Percentiles rank a stretch among this genome's conserved stretches.
These are phyloP conservation scores for Aurinia saxatilis DNA, from an alignment of 345 rosid species.

Conservation along the genomic window DNA sequence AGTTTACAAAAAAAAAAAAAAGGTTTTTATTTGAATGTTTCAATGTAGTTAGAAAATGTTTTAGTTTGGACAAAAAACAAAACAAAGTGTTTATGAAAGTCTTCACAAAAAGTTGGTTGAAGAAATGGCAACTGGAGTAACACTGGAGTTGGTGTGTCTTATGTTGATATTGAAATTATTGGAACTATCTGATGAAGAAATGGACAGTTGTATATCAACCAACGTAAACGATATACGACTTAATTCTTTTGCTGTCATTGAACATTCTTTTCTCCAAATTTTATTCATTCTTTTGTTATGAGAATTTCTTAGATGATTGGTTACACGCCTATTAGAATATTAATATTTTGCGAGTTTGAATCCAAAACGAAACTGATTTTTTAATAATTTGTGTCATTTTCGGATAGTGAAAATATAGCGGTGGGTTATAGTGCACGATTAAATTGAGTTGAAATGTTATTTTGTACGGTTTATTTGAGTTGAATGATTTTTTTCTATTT, in stretches of 20 bases:
- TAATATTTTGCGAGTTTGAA: too few relatives aligned
- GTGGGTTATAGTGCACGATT: too few relatives aligned
- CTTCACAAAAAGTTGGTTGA: not conserved
- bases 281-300: not conserved
- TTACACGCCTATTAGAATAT: too few relatives aligned
- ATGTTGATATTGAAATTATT: not conserved
- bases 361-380: too few relatives aligned
- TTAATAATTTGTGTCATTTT: too few relatives aligned
- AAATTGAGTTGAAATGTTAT: too few relatives aligned
- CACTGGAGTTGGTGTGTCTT: slow-evolving; percentile 11
- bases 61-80: not conserved
- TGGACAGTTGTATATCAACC: slow-evolving; percentile 8
- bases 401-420: too few relatives aligned
- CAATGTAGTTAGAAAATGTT: too few relatives aligned
- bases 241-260: not conserved
- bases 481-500: too few relatives aligned
- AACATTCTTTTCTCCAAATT: not conserved
- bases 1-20: too few relatives aligned
- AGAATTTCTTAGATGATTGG: not conserved
- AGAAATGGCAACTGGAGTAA: slow-evolving; percentile 11
- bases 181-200: slow-evolving; percentile 5
- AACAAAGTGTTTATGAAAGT: not conserved
- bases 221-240: not conserved
- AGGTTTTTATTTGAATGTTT: too few relatives aligned
- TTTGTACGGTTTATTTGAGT: too few relatives aligned